Conservation (phyloP, 495 filamentous ascomycete genomes). For the Aspergillus wentii region DNA sequence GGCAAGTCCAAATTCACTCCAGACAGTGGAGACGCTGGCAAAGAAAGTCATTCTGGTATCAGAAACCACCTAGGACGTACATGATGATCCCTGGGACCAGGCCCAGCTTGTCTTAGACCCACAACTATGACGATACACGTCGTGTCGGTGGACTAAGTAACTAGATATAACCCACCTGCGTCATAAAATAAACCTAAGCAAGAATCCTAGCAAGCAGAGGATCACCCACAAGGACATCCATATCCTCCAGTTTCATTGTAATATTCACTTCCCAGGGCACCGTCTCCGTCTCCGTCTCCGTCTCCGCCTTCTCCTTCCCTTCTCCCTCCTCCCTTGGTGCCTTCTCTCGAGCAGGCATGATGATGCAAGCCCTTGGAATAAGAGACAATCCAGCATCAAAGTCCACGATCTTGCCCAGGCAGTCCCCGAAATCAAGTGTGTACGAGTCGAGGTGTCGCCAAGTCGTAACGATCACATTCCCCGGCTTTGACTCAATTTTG, state of each 20-base stretch:
- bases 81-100: no score
- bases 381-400: slow-evolving; percentile 5
- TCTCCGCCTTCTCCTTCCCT: no score
- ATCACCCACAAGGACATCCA: background rate
- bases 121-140: no score
- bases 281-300: no score
- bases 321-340: background rate
- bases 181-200: background rate
- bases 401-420: slow-evolving; percentile 3
- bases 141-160: no score
- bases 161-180: no score
- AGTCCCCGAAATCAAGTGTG: slow-evolving; percentile 3
- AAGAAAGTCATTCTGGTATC: no score
- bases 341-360: slow-evolving; percentile 2
- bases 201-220: background rate
- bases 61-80: no score
- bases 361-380: slow-evolving; percentile 1
- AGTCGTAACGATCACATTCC: slow-evolving; percentile 1
- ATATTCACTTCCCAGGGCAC: background rate
- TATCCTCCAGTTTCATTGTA: background rate
- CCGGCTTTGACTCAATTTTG: background rate
- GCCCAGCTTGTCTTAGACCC: no score
- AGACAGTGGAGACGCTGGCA: no score
- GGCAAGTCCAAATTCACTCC: no score
- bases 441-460: slow-evolving; percentile 2